A percentile compares a stretch with the other conserved stretches of the same genome.
Conservation (phyloP, 352 stramenopile species). For the Globisporangium okanoganense region DNA sequence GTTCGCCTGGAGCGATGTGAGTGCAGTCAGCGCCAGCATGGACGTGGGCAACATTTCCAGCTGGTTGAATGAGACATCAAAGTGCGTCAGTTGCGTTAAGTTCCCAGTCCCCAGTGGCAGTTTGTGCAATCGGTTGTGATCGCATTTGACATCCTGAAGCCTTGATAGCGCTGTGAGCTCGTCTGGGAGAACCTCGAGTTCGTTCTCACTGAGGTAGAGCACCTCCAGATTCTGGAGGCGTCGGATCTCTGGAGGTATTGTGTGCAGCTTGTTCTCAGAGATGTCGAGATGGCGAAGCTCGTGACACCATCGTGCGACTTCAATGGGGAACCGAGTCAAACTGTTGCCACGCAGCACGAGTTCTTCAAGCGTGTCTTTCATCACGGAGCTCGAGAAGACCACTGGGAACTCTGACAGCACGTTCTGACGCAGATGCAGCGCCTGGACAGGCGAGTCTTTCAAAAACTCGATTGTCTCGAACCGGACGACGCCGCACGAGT, state of each 20-base stretch:
- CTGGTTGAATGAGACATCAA: constrained; percentile 47
- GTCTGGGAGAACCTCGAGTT: constrained; percentile 35
- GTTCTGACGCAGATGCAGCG: constrained; percentile 39
- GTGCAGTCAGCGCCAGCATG: constrained; percentile 27
- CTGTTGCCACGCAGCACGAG: constrained; percentile 34
- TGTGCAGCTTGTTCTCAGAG: constrained; percentile 38
- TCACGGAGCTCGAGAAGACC: constrained; percentile 25
- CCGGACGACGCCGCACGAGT: constrained; percentile 33
- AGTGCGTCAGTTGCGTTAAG: constrained; percentile 27
- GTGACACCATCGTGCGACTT: constrained; percentile 35
- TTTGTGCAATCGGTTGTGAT: constrained; percentile 30
- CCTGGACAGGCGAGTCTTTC: constrained; percentile 32
- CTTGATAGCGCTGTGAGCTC: constrained; percentile 27
- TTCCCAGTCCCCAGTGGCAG: constrained; percentile 36
- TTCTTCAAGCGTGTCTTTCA: constrained; percentile 47
- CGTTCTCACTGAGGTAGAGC: constrained; percentile 44
- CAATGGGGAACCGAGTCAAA: constrained; percentile 33
- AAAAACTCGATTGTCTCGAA: constrained; percentile 48
- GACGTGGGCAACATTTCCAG: constrained; percentile 49
- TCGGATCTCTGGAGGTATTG: constrained; percentile 36
- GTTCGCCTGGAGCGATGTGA: constrained; percentile 41
- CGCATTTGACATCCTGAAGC: constrained; percentile 32
- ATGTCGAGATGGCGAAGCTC: constrained; percentile 39
- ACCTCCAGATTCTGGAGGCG: constrained; percentile 29
- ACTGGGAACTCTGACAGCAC: constrained; percentile 37